Evolutionary conservation across 768 basidiomycete species (phyloP), one percentile per base, ranked within the genome.

Genomic region (Tylopilus subfusipes): DNA sequence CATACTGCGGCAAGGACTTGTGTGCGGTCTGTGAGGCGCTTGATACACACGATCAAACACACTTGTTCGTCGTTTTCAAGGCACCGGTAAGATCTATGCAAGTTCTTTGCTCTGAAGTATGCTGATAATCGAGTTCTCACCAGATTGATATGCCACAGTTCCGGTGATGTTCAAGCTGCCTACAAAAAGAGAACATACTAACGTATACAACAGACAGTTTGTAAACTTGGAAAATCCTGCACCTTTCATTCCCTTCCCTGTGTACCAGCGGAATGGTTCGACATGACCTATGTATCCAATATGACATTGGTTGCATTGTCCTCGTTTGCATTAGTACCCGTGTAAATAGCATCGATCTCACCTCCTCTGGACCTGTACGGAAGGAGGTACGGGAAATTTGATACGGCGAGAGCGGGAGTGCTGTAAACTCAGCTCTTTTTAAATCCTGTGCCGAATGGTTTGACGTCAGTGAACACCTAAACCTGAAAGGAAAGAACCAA

Each of bases 41-140:
- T 25, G 92, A 92, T 63, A 86, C 87, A 42, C 94, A 97, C 64
- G 82, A 94, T 61, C 77, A 82, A 55, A 83, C 82, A 1, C 94
- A 96, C 65, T 71, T 92, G 40, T 98, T 94, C 70, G 76, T 95
- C 31, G 88, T 90, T 9, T 88, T 97, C 74, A 98, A 98, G 69
- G 83, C 91, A 2, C 74, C 78, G 39, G 91, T 92, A 57, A 70
- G 80, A 68, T 22, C 5, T 10, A 67, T 13, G 2, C 13, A 22
- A 43, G 16, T 22, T 30, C 21, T 48, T 47, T 33, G 14, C 27
- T 42, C 19, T 42, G 14, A 40, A 8, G 22, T 8, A n/a, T 53
- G 40, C 48, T 64, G 30, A 62, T 49, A 25, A 44, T 38, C 38
- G 14, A 52, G 16, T 51, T 53, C 36, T n/a, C 21, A 50, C 31